Base-by-base conservation (phyloP, 2,329 filamentous ascomycete genomes). In the Ceratocystis colombiana region DNA sequence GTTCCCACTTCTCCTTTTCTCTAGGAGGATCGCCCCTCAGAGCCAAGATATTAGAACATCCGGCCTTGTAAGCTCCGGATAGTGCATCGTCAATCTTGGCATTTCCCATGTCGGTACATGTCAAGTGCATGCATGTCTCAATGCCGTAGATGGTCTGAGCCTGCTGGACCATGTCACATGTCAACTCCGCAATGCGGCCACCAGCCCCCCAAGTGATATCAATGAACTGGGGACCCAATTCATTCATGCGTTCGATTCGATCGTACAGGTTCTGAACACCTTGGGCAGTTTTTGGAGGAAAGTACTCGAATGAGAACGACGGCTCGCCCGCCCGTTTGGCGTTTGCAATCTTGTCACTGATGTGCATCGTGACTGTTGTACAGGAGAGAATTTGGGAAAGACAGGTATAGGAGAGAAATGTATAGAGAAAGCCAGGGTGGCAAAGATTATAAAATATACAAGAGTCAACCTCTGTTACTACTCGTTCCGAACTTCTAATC, bases 241-340 rank as follows among this genome's bases (percentile, higher is more conserved):
- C 85, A 77, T 96, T 91, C 94, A 99, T 99, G 77, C 92, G 91
- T 78, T 99, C 94, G 89, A 99, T 97, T 71, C 94, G 90, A 72
- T 99, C 94, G 81, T 99, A 99, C 67, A 99, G 86, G 76, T 99
- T 99, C 79, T 99, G 94, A 12, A 99, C 93, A 82, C 94, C 94
- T 78, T 94, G 90, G 10, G 90, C 88, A 6, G 94, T 99, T 80
- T 99, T 99, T 48, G 94, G 94, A 64, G 94, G 94, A 78, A 99
- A 99, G 82, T 96, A 99, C 77, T 99, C 94, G 80, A 99, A 99
- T 68, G 94, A 99, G 81, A 96, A 96, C 74, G 91, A 94, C 67
- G 92, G 88, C 73, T 88, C 84, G 74, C 86, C 85, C 73, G 87
- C 85, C 78, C 84, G 83, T 77, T 91, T 85, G 76, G 92, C 87